Base-by-base conservation (phyloP, 1,284 basidiomycete species). In the Ceratobasidium sp. region DNA sequence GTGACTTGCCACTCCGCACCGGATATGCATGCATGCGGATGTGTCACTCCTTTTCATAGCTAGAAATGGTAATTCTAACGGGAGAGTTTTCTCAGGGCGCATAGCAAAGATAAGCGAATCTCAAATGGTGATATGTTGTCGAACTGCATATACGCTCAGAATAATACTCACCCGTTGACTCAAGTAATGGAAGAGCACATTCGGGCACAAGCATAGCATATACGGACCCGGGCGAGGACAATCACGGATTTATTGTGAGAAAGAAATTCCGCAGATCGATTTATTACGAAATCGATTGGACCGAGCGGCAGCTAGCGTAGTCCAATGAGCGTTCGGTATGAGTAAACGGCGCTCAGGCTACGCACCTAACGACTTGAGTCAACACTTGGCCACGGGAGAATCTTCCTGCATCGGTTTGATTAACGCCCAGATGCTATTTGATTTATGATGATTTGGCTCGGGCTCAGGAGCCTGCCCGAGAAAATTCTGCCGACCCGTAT, bases 61-160 rank as follows among this genome's bases (percentile, higher is more conserved):
- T 11, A 11, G 11, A 11, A 38, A 38, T 38, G 35, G 35, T 4
- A 38, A 5, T 38, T 38, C 11, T 11, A 38, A 38, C 35, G 4
- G 11, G 35, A 38, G 11, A 5, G 35, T 11, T 11, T 38, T 38
- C 11, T 38, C 35, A 38, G 11, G 35, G 6, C 11, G 35, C 35
- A 38, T 38, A 38, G 35, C 4, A 38, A 38, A 38, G 11, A 38
- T 5, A 38, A 38, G 6, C 6, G 35, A 38, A 38, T n/a, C n/a
- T n/a, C n/a, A n/a, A n/a, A n/a, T n/a, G n/a, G 35, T 38, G 35
- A 44, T 28, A 16, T 44, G 21, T 16, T 16, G 30, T 43, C 23
- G 59, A 44, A 62, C 43, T 41, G 59, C 59, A 62, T 62, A 62
- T 41, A 62, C 59, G 59, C 41, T 46, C 28, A 11, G 35, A 38